Percentiles rank a stretch among this genome's conserved stretches.
phyloP scores from a whole-genome alignment of 805 yeast genomes.

The Scheffersomyces stipitis region DNA sequence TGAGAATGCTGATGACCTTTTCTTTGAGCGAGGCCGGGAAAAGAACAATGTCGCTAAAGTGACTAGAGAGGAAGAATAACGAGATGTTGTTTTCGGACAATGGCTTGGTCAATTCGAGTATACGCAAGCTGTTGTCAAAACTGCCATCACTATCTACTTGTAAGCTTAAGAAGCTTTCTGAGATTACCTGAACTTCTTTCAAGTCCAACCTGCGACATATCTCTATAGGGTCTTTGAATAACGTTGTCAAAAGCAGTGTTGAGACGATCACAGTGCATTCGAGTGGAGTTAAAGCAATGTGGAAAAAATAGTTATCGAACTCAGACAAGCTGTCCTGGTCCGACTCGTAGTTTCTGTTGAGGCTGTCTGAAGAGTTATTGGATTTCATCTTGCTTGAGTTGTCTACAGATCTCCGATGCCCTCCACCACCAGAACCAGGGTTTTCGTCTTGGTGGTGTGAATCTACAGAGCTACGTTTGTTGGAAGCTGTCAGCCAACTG shows the following conservation, averaged over 20 bases:
- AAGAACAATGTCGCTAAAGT: slow-evolving; percentile 62
- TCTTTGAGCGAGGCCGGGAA: slow-evolving; percentile 49
- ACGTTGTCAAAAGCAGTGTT: slow-evolving; percentile 29
- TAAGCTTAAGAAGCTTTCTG: slow-evolving; percentile 48
- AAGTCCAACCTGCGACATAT: slow-evolving; percentile 32
- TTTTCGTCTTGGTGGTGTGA: slow-evolving; percentile 1
- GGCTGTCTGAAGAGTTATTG: slow-evolving; percentile 2
- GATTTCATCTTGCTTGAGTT: slow-evolving; percentile 28
- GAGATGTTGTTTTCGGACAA: slow-evolving; percentile 57
- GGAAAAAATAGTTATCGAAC: slow-evolving; percentile 47
- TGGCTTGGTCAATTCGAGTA: slow-evolving; percentile 57
- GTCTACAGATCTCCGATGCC: slow-evolving; percentile 13
- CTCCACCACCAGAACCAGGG: slow-evolving; percentile 1
- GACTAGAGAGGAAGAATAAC: slow-evolving; percentile 60
- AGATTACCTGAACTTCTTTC: slow-evolving; percentile 37
- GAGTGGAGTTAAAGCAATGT: slow-evolving; percentile 60
- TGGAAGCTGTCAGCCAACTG: too few relatives aligned
- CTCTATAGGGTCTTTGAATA: slow-evolving; percentile 41
- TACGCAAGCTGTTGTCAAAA: slow-evolving; percentile 49
- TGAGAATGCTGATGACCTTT: slow-evolving; percentile 46
- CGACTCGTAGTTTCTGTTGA: slow-evolving; percentile 5
- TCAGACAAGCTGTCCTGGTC: slow-evolving; percentile 13
- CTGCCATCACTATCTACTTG: slow-evolving; percentile 63
- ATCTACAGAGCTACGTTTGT: not conserved
- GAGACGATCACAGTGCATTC: slow-evolving; percentile 64